Conservation (phyloP, 331 rosid species). For the Pyracantha coccinea region DNA sequence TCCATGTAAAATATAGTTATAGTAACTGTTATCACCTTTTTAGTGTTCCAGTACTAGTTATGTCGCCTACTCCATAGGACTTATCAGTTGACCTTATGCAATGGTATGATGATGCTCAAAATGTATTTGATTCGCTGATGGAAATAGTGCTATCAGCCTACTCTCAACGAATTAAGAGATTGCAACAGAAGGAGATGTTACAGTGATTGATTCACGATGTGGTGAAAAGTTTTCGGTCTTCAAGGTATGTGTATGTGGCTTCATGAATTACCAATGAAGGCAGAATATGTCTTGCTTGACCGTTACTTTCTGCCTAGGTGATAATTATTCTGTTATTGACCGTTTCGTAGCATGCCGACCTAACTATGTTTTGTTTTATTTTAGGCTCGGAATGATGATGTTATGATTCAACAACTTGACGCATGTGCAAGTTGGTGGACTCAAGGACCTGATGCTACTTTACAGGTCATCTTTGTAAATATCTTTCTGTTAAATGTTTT, state of each 20-base stretch:
- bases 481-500: neutral
- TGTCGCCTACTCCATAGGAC: constrained; percentile 79
- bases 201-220: constrained; percentile 92
- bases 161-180: constrained; percentile 45
- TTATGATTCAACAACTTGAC: constrained; percentile 73
- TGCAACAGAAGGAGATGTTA: constrained; percentile 66
- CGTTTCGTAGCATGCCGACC: neutral
- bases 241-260: constrained; percentile 54
- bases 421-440: constrained; percentile 99
- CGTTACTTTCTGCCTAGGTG: neutral
- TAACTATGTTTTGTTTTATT: neutral
- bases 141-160: constrained; percentile 62
- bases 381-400: constrained; percentile 41
- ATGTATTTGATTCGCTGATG: constrained; percentile 52
- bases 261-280: neutral
- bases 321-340: neutral
- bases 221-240: constrained; percentile 87
- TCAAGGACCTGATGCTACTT: constrained; percentile 85
- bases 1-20: neutral
- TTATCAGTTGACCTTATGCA: constrained; percentile 62
- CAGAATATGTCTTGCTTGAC: neutral
- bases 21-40: constrained; percentile 8
- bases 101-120: constrained; percentile 61
- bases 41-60: constrained; percentile 85
- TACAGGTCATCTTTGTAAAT: constrained; percentile 61